Evolutionary conservation across 2,329 filamentous ascomycete genomes (phyloP), one percentile per base, ranked within the genome.

Genomic region (Diaporthe eres): DNA sequence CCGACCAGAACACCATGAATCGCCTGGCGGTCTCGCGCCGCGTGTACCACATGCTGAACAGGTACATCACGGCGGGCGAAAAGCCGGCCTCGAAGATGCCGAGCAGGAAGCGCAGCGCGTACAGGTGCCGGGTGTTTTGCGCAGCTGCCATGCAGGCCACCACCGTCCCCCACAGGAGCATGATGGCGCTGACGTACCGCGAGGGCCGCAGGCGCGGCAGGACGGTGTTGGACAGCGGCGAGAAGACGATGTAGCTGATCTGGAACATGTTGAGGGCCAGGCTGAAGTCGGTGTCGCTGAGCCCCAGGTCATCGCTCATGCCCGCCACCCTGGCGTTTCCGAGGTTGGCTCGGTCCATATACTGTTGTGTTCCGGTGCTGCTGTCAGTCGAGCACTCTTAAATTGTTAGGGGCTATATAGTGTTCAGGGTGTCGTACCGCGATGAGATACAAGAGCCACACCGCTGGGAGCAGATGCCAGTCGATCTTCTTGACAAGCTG

Each of bases 151-250:
- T 90, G 76, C 85, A 83, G 74, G 85, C 86, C 7, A 86, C 87
- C 37, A 89, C 80, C 0, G 79, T 78, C 39, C 88, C 86, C 91
- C 90, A 92, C 2, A 87, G 79, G 6, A 87, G 81, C 89, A 92
- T 90, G 78, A 90, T 87, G 10, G 80, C 78, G 0, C 88, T 85
- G 1, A 88, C 81, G 79, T 88, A 90, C n/a, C 87, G 79, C 1
- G 87, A 89, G 0, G 88, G 89, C 58, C 84, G 84, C 25, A 85
- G 85, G 51, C 85, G 85, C 49, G 86, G 84, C 37, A 91, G 83
- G n/a, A 89, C 82, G 80, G 90, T 86, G 81, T 90, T 90, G 72
- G 86, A 88, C 0, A 88, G 88, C 1, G 89, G 84, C 78, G 90
- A 88, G 77, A 88, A 89, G 19, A 88, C 78, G 53, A 91, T 85